Percentiles rank a stretch among this genome's conserved stretches.
Conservation (phyloP, 176 grass and related monocot species). For the Bolboschoenus planiculmis region DNA sequence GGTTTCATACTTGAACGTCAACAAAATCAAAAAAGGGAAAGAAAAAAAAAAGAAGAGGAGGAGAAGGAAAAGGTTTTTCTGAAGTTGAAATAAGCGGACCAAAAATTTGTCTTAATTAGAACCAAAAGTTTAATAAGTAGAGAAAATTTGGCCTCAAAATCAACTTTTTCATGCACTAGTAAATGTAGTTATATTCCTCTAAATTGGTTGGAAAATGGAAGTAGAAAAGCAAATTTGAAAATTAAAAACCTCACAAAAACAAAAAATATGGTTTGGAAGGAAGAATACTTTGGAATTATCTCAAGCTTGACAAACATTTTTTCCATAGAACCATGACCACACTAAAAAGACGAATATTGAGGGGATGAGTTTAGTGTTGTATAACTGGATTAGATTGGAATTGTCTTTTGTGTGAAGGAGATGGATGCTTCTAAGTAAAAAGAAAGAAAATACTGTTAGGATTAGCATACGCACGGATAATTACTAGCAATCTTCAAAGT, state of each 20-base stretch:
- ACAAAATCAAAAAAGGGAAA: not conserved
- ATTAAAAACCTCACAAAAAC: not conserved
- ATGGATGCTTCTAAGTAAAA: slow-evolving; percentile 1
- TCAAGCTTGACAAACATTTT: not conserved
- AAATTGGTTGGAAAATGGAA: not conserved
- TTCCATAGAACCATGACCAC: not conserved
- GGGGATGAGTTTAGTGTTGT: not conserved
- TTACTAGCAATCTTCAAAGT: not conserved
- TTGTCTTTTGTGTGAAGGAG: not conserved
- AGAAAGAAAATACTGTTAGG: not conserved
- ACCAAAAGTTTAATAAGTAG: not conserved
- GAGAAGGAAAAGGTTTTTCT: not conserved
- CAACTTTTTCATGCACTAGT: not conserved
- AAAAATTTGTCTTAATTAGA: not conserved
- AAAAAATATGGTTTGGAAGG: not conserved
- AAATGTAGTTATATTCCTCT: not conserved
- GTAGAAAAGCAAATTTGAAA: not conserved
- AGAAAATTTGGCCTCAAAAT: not conserved
- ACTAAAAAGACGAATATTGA: not conserved
- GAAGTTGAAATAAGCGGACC: not conserved
- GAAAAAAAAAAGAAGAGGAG: not conserved
- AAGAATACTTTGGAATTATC: not conserved
- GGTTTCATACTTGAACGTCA: not conserved
- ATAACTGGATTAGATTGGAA: not conserved
- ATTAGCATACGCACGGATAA: not conserved